These are phyloP conservation scores for Silene uniflora DNA, from an alignment of 148 eudicot genomes.

Conservation along the genomic window DNA sequence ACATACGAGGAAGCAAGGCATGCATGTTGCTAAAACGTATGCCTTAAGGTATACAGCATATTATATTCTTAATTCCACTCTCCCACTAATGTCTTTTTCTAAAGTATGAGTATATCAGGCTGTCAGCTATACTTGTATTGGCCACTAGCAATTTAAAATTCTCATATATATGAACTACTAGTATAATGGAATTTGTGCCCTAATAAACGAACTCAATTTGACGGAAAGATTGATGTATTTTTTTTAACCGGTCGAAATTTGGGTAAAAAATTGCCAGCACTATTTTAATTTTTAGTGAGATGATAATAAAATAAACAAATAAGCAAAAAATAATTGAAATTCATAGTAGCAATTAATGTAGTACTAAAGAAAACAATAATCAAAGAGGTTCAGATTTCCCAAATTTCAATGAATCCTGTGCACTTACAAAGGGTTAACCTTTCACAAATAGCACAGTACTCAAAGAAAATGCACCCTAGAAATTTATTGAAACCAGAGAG, in stretches of 20 bases:
- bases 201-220: not conserved
- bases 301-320: not conserved
- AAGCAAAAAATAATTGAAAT: not conserved
- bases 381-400: not conserved
- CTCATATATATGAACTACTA: not conserved
- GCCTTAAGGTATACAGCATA: not conserved
- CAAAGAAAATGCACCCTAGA: not conserved
- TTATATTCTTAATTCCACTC: not conserved
- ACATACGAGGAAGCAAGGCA: not conserved
- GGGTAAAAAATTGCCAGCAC: not conserved
- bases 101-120: not conserved
- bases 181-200: not conserved
- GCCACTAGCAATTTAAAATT: not conserved
- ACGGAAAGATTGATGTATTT: not conserved
- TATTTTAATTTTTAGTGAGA: not conserved
- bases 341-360: not conserved
- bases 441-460: not conserved
- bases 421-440: not conserved
- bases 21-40: not conserved
- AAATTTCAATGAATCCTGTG: not conserved
- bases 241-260: not conserved
- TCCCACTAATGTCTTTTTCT: not conserved
- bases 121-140: not conserved
- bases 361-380: not conserved
- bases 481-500: not conserved